phyloP scores from a whole-genome alignment of 1,284 basidiomycete species.

The Puccinia hordei region DNA sequence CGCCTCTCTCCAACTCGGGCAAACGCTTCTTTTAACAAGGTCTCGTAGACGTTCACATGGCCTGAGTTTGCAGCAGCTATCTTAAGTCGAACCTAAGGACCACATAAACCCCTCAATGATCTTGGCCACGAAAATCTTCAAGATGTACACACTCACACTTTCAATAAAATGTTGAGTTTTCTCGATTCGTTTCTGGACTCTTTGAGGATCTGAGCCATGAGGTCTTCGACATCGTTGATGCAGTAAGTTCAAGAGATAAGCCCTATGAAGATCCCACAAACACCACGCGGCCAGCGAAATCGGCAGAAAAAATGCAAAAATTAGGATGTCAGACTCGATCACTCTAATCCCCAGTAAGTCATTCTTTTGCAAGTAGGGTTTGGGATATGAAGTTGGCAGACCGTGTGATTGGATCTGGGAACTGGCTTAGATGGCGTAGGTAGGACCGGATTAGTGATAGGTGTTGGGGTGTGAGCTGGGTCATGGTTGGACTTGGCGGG shows the following conservation, averaged over 20 bases:
- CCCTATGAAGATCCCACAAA: background rate
- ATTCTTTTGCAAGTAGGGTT: background rate
- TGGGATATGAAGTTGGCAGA: slow-evolving; percentile 8
- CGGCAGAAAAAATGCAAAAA: background rate
- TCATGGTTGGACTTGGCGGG: background rate
- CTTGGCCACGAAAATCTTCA: background rate
- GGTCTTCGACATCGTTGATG: slow-evolving; percentile 35
- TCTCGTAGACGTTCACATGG: slow-evolving; percentile 33
- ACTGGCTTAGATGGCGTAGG: slow-evolving; percentile 24
- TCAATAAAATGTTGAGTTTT: slow-evolving; percentile 36
- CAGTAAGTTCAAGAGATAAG: slow-evolving; percentile 40
- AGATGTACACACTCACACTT: background rate
- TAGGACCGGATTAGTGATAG: slow-evolving; percentile 30
- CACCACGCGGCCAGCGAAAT: background rate
- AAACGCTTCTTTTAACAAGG: slow-evolving; percentile 36
- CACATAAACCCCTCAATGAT: background rate
- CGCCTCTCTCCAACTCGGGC: slow-evolving; percentile 21
- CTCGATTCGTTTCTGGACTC: slow-evolving; percentile 29
- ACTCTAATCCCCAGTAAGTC: background rate
- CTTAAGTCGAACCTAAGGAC: slow-evolving; percentile 22
- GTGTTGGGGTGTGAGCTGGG: slow-evolving; percentile 4
- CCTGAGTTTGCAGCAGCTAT: slow-evolving; percentile 45
- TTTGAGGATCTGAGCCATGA: slow-evolving; percentile 30
- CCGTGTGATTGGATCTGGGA: slow-evolving; percentile 42
- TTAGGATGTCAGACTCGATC: background rate